Evolutionary conservation across 495 filamentous ascomycete species (phyloP).

Genomic region (Baudoinia panamericana): DNA sequence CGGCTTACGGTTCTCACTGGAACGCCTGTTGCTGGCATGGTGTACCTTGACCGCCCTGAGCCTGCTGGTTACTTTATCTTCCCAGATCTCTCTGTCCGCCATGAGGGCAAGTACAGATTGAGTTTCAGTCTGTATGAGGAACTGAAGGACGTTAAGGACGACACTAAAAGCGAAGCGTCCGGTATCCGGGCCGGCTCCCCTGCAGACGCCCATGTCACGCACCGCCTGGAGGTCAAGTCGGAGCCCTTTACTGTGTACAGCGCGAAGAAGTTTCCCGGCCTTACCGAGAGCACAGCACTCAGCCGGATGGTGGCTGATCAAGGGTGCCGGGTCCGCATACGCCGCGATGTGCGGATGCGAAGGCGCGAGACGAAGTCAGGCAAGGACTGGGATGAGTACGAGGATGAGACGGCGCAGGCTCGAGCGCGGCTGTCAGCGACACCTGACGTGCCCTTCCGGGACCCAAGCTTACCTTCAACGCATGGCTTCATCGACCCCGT

Average conservation of each 20-base stretch:
- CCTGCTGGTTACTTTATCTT: constrained; percentile 97
- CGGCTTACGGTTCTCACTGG: constrained; percentile 80
- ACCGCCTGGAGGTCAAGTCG: constrained; percentile 85
- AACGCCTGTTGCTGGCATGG: constrained; percentile 91
- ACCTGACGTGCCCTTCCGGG: constrained; percentile 43
- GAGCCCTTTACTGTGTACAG: constrained; percentile 80
- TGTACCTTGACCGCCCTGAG: constrained; percentile 81
- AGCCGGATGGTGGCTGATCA: constrained; percentile 92
- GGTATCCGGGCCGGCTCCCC: constrained; percentile 23
- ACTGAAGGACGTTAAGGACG: constrained; percentile 50
- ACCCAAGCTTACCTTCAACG: constrained; percentile 34
- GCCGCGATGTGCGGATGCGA: constrained; percentile 94
- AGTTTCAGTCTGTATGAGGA: constrained; percentile 90
- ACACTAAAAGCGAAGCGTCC: constrained; percentile 26
- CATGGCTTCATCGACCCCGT: constrained; percentile 25
- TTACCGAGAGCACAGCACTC: constrained; percentile 77
- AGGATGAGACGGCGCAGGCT: constrained; percentile 47
- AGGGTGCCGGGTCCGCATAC: constrained; percentile 90
- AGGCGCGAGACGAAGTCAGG: constrained; percentile 58
- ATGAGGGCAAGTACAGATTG: constrained; percentile 81
- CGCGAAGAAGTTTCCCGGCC: constrained; percentile 95
- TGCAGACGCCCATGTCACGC: constrained; percentile 35
- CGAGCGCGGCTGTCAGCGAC: constrained; percentile 45
- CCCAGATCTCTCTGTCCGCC: constrained; percentile 89
- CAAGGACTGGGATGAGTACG: constrained; percentile 47